Percentiles rank a stretch among this genome's conserved stretches.
These are phyloP conservation scores for Schizopora paradoxa DNA, from an alignment of 1,284 basidiomycete species.

Conservation along the genomic window DNA sequence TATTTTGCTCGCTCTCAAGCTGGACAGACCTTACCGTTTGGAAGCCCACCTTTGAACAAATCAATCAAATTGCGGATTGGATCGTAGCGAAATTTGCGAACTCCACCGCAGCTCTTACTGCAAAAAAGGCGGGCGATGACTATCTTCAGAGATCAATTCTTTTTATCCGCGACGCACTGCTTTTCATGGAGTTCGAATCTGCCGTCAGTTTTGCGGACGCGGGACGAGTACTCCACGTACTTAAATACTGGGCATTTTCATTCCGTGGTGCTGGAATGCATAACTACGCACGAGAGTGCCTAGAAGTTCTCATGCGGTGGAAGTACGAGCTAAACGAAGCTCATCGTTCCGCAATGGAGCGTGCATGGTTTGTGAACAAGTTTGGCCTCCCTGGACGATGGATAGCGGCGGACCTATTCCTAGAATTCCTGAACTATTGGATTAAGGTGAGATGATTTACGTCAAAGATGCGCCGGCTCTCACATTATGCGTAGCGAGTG, in stretches of 20 bases:
- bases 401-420: slow-evolving; percentile 22
- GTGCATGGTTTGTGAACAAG: slow-evolving; percentile 24
- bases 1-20: too few relatives aligned
- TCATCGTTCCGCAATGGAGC: slow-evolving; percentile 20
- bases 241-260: slow-evolving; percentile 25
- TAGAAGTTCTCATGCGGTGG: slow-evolving; percentile 23
- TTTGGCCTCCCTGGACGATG: slow-evolving; percentile 19
- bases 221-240: slow-evolving; percentile 23
- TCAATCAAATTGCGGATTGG: slow-evolving; percentile 4
- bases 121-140: slow-evolving; percentile 20
- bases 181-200: slow-evolving; percentile 27
- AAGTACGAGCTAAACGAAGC: slow-evolving; percentile 23
- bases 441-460: slow-evolving; percentile 19
- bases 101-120: slow-evolving; percentile 17
- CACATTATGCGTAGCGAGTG: slow-evolving; percentile 19
- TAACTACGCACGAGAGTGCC: slow-evolving; percentile 29
- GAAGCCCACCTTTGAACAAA: slow-evolving; percentile 18
- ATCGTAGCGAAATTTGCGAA: slow-evolving; percentile 11
- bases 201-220: slow-evolving; percentile 26
- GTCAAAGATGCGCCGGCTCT: background rate
- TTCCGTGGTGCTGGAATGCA: slow-evolving; percentile 26
- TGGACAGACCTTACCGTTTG: slow-evolving; percentile 19
- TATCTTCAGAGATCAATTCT: slow-evolving; percentile 21
- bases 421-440: slow-evolving; percentile 25
- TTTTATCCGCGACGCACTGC: slow-evolving; percentile 25